Evolutionary conservation across 768 basidiomycete species (phyloP).

Genomic region (Boletus vinaceobasis): DNA sequence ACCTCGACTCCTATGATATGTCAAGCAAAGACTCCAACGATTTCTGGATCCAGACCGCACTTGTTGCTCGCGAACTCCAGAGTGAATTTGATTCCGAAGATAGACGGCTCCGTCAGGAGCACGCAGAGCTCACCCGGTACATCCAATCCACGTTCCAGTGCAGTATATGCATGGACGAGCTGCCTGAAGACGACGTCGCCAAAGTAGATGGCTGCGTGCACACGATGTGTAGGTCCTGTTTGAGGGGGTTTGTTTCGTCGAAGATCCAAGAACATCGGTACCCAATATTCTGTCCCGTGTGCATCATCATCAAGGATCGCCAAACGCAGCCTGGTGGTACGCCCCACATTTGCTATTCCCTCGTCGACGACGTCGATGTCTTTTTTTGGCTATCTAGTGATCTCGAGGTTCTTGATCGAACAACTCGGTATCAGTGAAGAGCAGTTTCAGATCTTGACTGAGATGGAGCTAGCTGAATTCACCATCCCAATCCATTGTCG

Average conservation of each 20-base stretch:
- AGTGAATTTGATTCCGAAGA: conserved; percentile 41
- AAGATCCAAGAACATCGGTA: conserved; percentile 52
- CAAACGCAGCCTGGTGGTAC: conserved; percentile 32
- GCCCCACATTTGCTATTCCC: not conserved
- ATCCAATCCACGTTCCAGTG: conserved; percentile 47
- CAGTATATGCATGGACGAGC: conserved; percentile 52
- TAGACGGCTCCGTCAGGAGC: conserved; percentile 34
- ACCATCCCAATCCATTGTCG: conserved; percentile 48
- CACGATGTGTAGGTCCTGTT: conserved; percentile 51
- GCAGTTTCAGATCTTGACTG: conserved; percentile 40
- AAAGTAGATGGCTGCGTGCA: conserved; percentile 47
- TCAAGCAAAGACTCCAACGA: not conserved
- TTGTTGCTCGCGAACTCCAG: conserved; percentile 33
- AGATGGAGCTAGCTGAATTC: conserved; percentile 44
- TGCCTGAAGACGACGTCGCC: conserved; percentile 41
- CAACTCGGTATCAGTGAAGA: conserved; percentile 44
- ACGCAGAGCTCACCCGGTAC: conserved; percentile 24
- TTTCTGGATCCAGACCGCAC: conserved; percentile 2
- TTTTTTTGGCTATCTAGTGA: conserved; percentile 25
- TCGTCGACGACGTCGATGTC: not conserved
- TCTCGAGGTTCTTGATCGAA: conserved; percentile 40
- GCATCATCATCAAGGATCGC: conserved; percentile 32
- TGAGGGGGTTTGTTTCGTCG: conserved; percentile 39
- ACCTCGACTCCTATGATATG: conserved; percentile 3
- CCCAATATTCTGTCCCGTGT: conserved; percentile 62